phyloP scores from a whole-genome alignment of 2,329 filamentous ascomycete species.

The Fusarium pseudocircinatum region DNA sequence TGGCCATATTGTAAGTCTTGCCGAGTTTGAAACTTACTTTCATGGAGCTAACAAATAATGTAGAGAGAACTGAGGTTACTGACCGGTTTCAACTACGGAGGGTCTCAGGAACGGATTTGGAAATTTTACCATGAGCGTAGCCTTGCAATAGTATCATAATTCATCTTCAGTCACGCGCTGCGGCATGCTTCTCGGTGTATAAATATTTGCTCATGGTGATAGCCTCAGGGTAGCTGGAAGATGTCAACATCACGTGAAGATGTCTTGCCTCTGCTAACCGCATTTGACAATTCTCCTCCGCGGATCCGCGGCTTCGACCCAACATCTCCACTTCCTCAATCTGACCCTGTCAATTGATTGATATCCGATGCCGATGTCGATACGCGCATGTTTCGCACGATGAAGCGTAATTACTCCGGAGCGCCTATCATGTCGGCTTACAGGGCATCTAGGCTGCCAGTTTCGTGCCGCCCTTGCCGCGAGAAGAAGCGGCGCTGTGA shows the following conservation, averaged over 20 bases:
- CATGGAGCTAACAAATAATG: accelerated
- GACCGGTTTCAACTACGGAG: accelerated
- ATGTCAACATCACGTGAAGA: background rate
- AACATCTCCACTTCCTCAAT: background rate
- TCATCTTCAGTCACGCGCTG: background rate
- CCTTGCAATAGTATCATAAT: accelerated
- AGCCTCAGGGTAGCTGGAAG: too few species aligned
- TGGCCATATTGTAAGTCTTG: slow-evolving; percentile 10
- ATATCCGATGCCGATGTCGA: background rate
- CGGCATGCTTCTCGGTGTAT: too few species aligned
- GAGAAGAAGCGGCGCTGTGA: slow-evolving; percentile 4
- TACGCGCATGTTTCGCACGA: background rate
- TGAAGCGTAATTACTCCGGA: background rate
- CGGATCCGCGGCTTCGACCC: background rate
- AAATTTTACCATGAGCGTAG: too few species aligned
- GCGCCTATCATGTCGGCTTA: background rate
- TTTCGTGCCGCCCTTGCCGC: background rate
- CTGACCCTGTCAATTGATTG: background rate
- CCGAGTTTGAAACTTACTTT: accelerated
- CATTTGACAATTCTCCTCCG: background rate
- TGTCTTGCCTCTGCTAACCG: background rate
- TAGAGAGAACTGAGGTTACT: background rate
- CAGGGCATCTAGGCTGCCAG: background rate
- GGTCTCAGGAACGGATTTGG: background rate
- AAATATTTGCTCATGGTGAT: too few species aligned